Conservation (phyloP, 768 basidiomycete genomes). For the Agrocybe chaxingu region DNA sequence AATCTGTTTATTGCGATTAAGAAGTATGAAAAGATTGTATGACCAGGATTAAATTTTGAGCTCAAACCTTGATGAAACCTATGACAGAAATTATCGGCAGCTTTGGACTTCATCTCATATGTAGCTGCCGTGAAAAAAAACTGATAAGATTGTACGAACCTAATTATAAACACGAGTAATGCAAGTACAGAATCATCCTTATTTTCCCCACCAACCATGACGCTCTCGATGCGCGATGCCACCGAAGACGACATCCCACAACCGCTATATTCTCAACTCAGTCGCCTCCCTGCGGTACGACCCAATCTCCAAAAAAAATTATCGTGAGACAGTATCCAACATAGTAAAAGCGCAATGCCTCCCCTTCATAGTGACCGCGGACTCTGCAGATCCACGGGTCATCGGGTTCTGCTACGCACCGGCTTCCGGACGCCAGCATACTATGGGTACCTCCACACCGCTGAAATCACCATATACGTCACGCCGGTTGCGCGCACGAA, state of each 20-base stretch:
- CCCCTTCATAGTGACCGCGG: background rate
- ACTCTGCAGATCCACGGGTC: background rate
- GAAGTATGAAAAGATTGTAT: slow-evolving; percentile 23
- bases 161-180: too few relatives aligned
- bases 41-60: background rate
- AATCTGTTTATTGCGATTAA: slow-evolving; percentile 24
- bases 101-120: too few relatives aligned
- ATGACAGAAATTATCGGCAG: background rate
- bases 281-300: slow-evolving; percentile 18
- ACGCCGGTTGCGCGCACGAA: slow-evolving; percentile 9
- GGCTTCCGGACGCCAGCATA: slow-evolving; percentile 14
- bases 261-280: slow-evolving; percentile 17
- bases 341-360: background rate
- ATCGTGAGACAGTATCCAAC: background rate
- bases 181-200: too few relatives aligned
- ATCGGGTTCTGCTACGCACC: slow-evolving; percentile 16
- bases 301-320: slow-evolving; percentile 2
- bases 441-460: slow-evolving; percentile 18
- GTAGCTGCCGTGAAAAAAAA: too few relatives aligned
- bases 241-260: slow-evolving; percentile 11
- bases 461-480: slow-evolving; percentile 18
- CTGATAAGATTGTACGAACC: too few relatives aligned
- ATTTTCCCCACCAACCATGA: too few relatives aligned
- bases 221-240: slow-evolving; percentile 5
- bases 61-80: background rate